These are phyloP conservation scores for Leishmania braziliensis DNA, from an alignment of 208 protist species.

Conservation along the genomic window DNA sequence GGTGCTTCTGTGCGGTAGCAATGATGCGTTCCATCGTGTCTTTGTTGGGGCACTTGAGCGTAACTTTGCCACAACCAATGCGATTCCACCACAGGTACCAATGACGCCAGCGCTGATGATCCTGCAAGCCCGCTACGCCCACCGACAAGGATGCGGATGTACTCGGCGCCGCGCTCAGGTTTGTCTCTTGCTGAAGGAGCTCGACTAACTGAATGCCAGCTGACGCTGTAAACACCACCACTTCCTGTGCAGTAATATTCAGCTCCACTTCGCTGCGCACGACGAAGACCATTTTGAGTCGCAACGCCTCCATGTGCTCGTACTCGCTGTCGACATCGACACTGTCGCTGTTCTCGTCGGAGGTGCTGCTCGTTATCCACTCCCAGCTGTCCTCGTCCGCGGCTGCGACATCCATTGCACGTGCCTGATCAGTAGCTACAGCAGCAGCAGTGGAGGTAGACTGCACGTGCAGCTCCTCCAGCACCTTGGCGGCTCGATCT, in stretches of 20 bases:
- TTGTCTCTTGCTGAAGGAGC: not conserved
- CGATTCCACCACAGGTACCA: slow-evolving; percentile 78
- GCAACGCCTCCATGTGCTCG: slow-evolving; percentile 50
- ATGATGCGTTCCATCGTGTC: slow-evolving; percentile 31
- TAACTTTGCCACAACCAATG: slow-evolving; percentile 72
- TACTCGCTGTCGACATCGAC: slow-evolving; percentile 46
- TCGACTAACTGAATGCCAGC: slow-evolving; percentile 57
- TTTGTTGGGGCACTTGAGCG: slow-evolving; percentile 48
- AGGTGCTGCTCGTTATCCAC: not conserved
- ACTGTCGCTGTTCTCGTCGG: not conserved
- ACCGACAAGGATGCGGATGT: not conserved
- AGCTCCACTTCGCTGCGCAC: slow-evolving; percentile 45
- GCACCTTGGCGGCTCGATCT: slow-evolving; percentile 21
- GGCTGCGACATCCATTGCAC: not conserved
- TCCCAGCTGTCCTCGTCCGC: slow-evolving; percentile 28
- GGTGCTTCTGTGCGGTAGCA: slow-evolving; percentile 18
- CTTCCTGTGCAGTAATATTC: slow-evolving; percentile 47
- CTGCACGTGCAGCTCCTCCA: slow-evolving; percentile 16
- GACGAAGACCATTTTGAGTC: slow-evolving; percentile 79
- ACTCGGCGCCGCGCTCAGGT: not conserved
- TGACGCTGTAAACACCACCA: slow-evolving; percentile 40
- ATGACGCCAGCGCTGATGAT: slow-evolving; percentile 38
- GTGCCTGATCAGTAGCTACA: not conserved
- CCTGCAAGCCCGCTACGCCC: not conserved
- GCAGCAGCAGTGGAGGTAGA: not conserved